These are phyloP conservation scores for Trypanosoma mega DNA, from an alignment of 208 protist species.

Conservation along the genomic window DNA sequence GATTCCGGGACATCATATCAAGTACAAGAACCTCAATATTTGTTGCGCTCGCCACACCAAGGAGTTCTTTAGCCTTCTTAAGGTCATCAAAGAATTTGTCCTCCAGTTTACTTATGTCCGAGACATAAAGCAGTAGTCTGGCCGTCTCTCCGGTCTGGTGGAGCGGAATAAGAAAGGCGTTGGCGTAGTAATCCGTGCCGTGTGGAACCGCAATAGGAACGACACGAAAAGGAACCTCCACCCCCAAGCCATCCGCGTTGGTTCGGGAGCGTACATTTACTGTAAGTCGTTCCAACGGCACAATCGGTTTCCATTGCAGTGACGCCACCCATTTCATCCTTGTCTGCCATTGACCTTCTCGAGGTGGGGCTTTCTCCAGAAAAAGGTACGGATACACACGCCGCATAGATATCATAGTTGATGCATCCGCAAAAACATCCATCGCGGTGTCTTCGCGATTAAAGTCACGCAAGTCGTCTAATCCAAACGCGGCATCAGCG, in stretches of 20 bases:
- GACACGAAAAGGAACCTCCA: conserved; percentile 7
- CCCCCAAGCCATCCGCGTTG: conserved; percentile 8
- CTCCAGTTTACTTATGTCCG: conserved; percentile 48
- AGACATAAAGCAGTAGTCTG: conserved; percentile 45
- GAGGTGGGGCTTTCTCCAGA: neutral
- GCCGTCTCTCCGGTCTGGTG: conserved; percentile 17
- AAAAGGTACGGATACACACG: conserved; percentile 53
- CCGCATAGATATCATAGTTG: conserved; percentile 32
- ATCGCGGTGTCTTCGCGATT: conserved; percentile 29
- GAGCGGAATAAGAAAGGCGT: conserved; percentile 53
- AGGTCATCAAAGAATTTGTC: conserved; percentile 24
- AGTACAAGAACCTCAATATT: conserved; percentile 44
- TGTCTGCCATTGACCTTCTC: conserved; percentile 10
- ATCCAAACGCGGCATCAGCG: conserved; percentile 63
- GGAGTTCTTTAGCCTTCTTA: conserved; percentile 23
- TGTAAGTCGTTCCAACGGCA: neutral
- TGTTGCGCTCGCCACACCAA: conserved; percentile 7
- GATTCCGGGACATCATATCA: conserved; percentile 42
- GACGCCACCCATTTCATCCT: conserved; percentile 16
- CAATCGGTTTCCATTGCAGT: conserved; percentile 11
- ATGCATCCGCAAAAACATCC: conserved; percentile 37
- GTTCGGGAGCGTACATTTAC: conserved; percentile 3
- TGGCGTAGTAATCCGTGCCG: conserved; percentile 41
- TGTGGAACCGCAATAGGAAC: conserved; percentile 55
- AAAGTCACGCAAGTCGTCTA: conserved; percentile 81